Evolutionary conservation across 129 eudicot species (phyloP), one percentile per base, ranked within the genome.

Genomic region (Ambrosia trifida): DNA sequence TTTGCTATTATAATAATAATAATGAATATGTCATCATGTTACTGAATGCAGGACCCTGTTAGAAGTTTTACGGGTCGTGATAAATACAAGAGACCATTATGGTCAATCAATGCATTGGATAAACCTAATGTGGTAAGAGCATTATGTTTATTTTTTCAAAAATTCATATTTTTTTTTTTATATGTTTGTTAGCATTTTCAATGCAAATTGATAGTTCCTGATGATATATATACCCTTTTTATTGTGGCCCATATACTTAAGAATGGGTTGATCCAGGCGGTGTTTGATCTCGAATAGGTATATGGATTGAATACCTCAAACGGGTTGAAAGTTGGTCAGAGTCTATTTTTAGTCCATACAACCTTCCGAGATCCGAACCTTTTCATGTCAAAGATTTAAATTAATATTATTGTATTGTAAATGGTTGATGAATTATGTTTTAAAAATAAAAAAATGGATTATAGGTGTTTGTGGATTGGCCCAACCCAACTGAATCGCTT

Each of bases 31-130:
- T 73, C 63, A 24, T 16, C 11, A 5, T 60, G 52, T 62, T 57
- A 46, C 53, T 3, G 45, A 72, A 64, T 80, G 79, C 93, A 94
- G 99, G 99, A 94, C 72, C 96, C 96, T 10, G 70, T 94, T 8
- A 82, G 99, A 70, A 94, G 91, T 76, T 94, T 90, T 66, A 85
- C 87, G 4, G 99, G 99, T 3, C 79, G 99, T 24, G 97, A 94
- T 51, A 94, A 94, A 76, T 94, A 94, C 83, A 94, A 90, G 84
- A 82, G 99, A 81, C 96, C 79, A 16, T 57, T 94, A 45, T 94
- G 99, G 99, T 80, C 86, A 68, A 87, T 83, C 16, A 81, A 79
- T 73, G 97, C 97, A 19, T 79, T 94, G 17, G 85, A 84, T 32
- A 83, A 83, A 13, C 89, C 99, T 53, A 80, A 69, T 18, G 94